These are phyloP conservation scores for Dendrobium nobile DNA, from an alignment of 106 monocot genomes.

Conservation along the genomic window DNA sequence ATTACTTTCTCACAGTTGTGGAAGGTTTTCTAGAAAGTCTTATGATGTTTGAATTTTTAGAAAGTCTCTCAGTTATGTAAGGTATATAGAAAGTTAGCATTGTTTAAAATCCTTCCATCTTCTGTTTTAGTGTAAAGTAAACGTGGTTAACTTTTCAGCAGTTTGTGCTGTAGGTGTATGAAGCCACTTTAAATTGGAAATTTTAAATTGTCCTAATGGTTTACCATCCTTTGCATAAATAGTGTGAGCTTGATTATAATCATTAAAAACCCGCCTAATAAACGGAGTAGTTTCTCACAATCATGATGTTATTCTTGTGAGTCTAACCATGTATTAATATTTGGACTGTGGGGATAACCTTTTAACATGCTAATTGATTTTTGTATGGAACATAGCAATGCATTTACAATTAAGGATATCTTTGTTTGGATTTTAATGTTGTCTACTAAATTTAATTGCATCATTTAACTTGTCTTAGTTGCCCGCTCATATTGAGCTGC, in stretches of 20 bases:
- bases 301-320: background rate
- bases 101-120: background rate
- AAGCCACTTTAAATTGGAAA: background rate
- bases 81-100: background rate
- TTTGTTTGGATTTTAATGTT: background rate
- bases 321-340: background rate
- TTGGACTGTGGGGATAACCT: background rate
- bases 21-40: background rate
- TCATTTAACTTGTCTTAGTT: conserved; percentile 32
- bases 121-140: background rate
- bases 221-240: background rate
- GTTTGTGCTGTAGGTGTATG: background rate
- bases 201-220: background rate
- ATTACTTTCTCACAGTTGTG: background rate
- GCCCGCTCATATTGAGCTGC: conserved; percentile 63
- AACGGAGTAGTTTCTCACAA: background rate
- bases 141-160: background rate
- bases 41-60: background rate
- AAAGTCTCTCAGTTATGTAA: background rate
- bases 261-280: background rate
- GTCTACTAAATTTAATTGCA: background rate
- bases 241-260: background rate
- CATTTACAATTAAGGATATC: background rate
- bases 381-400: background rate
- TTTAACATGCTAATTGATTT: background rate